Base-by-base conservation (phyloP, 768 basidiomycete genomes). In the Rossbeevera mucosa region DNA sequence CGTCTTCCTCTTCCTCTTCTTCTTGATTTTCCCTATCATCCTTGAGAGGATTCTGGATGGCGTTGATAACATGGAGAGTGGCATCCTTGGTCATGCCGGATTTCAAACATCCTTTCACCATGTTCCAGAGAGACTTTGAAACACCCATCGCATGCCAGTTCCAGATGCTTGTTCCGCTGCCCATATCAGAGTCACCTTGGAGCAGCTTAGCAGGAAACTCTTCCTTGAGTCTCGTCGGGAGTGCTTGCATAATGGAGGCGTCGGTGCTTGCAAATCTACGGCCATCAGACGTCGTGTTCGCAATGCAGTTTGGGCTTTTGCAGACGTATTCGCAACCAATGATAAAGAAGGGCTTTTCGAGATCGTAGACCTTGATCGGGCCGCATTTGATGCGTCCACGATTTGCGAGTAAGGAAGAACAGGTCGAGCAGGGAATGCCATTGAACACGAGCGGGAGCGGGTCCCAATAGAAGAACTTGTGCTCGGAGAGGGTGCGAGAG, bases 391-490 rank as follows among this genome's bases (percentile, higher is more conserved):
- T 90, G 38, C 85, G 80, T 3, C 89, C 89, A 29, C 78, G 77
- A 67, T 91, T 87, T 29, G 64, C 57, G 33, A 91, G 76, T 1
- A 83, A 76, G 5, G 75, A 62, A 7, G 79, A 69, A 62, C 89
- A 91, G 40, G 62, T 74, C 0, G 88, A 86, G 58, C 89, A 91
- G 1, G 80, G 74, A 41, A 91, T 86, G 4, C 89, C 89, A 54
- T 90, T 88, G 72, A 91, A 88, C 8, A 89, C 81, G 44, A 91
- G 80, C 1, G 88, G 86, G 45, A 84, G 82, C 0, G 89, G 89
- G 55, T 91, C 89, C 89, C 89, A 91, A 59, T 88, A 91, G n/a
- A 91, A 71, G 69, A 91, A 91, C 4, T 80, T 80, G 56, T 90
- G 84, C 49, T 88, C 82, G 6, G 85, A 83, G 2, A 85, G 82